Conservation (phyloP, 2,329 filamentous ascomycete species). For the Lachnellula hyalina region DNA sequence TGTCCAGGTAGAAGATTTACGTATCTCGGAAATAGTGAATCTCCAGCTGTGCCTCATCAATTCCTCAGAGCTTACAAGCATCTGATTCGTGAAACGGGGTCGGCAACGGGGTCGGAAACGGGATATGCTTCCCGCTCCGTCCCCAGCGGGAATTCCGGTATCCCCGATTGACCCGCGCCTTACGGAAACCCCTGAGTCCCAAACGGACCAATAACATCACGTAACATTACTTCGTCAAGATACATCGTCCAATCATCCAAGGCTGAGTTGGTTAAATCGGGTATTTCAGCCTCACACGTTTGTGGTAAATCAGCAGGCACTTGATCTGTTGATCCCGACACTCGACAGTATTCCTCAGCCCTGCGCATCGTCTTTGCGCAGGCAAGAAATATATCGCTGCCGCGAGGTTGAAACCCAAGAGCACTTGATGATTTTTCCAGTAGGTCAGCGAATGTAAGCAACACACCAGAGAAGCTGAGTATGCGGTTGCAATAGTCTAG, state of each 20-base stretch:
- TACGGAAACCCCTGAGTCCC: neutral
- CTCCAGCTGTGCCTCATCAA: too few relatives aligned
- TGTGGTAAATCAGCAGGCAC: neutral
- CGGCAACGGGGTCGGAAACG: neutral
- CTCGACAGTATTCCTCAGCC: constrained; percentile 7
- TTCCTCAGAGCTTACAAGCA: neutral
- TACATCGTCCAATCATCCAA: constrained; percentile 6
- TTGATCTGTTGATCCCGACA: neutral
- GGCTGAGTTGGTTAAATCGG: neutral
- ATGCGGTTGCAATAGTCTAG: constrained; percentile 31
- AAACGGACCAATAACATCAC: constrained; percentile 7
- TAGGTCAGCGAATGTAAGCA: constrained; percentile 31
- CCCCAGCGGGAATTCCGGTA: neutral
- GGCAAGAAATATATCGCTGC: constrained; percentile 8
- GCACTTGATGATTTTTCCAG: constrained; percentile 16
- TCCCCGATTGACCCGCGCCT: neutral
- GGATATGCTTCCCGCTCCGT: neutral
- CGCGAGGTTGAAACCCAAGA: neutral
- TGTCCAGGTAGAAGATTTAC: too few relatives aligned
- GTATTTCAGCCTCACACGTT: neutral
- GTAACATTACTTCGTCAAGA: constrained; percentile 14
- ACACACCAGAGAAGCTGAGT: constrained; percentile 28
- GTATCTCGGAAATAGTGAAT: too few relatives aligned
- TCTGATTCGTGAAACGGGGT: too few relatives aligned
- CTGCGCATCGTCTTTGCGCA: constrained; percentile 1